Conservation (phyloP, 306 rosid species). For the Fragaria iinumae region DNA sequence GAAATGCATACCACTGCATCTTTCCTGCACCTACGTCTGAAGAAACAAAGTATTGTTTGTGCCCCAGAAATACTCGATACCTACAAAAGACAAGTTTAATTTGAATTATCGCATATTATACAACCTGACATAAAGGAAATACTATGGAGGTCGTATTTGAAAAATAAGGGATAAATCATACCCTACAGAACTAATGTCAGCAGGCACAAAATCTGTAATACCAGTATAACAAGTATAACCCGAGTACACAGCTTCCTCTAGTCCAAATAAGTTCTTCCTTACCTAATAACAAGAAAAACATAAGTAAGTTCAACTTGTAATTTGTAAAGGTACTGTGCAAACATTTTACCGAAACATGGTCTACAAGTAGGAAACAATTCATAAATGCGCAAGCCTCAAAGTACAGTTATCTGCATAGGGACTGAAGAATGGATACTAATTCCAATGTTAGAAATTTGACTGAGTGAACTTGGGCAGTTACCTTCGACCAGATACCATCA, state of each 20-base stretch:
- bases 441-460: neutral
- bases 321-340: neutral
- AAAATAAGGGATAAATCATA: conserved; percentile 31
- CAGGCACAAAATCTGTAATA: conserved; percentile 87
- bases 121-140: neutral
- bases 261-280: conserved; percentile 72
- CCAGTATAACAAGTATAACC: conserved; percentile 98
- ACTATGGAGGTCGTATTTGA: conserved; percentile 5
- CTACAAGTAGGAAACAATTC: neutral
- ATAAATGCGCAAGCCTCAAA: neutral
- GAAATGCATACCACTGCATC: conserved; percentile 99
- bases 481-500: conserved; percentile 99
- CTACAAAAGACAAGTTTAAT: conserved; percentile 45
- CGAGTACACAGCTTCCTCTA: conserved; percentile 63
- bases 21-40: conserved; percentile 96
- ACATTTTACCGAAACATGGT: neutral
- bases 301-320: neutral
- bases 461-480: conserved; percentile 8
- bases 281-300: conserved; percentile 46
- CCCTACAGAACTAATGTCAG: conserved; percentile 95
- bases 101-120: conserved; percentile 29
- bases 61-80: conserved; percentile 98
- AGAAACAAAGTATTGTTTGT: conserved; percentile 96
- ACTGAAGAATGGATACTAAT: neutral
- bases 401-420: neutral